Evolutionary conservation across 1,284 basidiomycete genomes (phyloP), one percentile per base, ranked within the genome.

Genomic region (Earliella scabrosa): DNA sequence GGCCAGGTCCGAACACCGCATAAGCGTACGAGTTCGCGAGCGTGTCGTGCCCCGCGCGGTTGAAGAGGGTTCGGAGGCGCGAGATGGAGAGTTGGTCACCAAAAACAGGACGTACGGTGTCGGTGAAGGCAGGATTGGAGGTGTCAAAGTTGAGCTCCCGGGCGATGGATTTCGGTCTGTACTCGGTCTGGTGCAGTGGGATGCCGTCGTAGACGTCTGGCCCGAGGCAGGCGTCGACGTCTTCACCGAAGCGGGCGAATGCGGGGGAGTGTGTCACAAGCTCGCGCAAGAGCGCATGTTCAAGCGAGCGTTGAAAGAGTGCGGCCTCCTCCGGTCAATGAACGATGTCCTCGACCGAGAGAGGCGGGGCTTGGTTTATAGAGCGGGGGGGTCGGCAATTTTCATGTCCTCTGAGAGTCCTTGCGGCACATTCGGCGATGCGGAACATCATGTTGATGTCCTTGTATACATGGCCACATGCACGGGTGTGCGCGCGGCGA

Each of bases 11-110:
- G 56, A 65, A 71, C 1, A 65, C 63, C 0, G 59, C 64, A 60
- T 70, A 69, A 0, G 65, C 58, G 32, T 70, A 71, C 0, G 68
- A 68, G 11, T 52, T 45, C 26, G 60, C 65, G 1, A 69, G 68
- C 4, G 45, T 58, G 35, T 76, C 74, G n/a, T 79, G 70, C 0
- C 76, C 76, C 0, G 67, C 69, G 3, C 74, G 67, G 27, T 55
- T 57, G 2, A 63, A 56, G 2, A 77, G 45, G 3, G 71, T 43
- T 0, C 71, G 72, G 3, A 75, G 57, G 0, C 73, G 69, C 1
- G 72, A 67, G n/a, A 76, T 63, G 0, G 76, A 72, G 0, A 77
- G 67, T 57, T 77, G 76, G 57, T 77, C 73, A 4, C 75, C 75
- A 23, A 53, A 64, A 36, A 73, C 34, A 14, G 74, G 47, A 4